phyloP scores from a whole-genome alignment of 768 basidiomycete species.

The Leucogyrophana mollusca region DNA sequence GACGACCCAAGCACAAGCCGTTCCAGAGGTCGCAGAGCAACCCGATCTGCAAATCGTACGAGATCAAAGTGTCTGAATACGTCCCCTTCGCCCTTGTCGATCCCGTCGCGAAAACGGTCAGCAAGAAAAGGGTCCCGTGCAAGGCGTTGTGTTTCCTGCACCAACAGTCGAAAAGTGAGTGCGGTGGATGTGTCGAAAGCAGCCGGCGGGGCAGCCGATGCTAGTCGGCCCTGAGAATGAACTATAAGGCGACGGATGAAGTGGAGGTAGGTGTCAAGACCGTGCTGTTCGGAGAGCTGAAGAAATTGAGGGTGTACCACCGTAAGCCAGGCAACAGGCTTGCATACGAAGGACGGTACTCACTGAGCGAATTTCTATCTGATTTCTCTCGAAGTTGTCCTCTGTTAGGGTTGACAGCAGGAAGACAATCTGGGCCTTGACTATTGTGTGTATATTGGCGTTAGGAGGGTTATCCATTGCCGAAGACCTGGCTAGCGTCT shows the following conservation, averaged over 20 bases:
- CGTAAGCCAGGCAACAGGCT: constrained; percentile 5
- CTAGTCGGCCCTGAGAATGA: constrained; percentile 74
- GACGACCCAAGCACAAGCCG: constrained; percentile 75
- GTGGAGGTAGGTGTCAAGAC: constrained; percentile 94
- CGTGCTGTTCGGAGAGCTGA: constrained; percentile 95
- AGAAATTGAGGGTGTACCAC: constrained; percentile 13
- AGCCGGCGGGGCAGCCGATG: constrained; percentile 56
- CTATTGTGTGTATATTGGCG: constrained; percentile 88
- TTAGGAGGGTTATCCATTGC: constrained; percentile 84
- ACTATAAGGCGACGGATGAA: constrained; percentile 95
- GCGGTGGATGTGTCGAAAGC: constrained; percentile 74
- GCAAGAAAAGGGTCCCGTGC: constrained; percentile 89
- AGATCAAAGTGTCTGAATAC: constrained; percentile 83
- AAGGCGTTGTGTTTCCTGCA: constrained; percentile 86
- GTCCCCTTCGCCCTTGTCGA: constrained; percentile 86
- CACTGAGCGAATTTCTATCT: constrained; percentile 92
- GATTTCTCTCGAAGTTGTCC: constrained; percentile 94
- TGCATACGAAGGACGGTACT: constrained; percentile 33
- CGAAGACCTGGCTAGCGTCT: constrained; percentile 74
- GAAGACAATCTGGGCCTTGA: constrained; percentile 97
- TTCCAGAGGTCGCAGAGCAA: constrained; percentile 79
- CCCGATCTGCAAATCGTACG: constrained; percentile 76
- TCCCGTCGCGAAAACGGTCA: constrained; percentile 86
- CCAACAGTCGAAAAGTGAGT: constrained; percentile 79
- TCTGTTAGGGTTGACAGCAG: constrained; percentile 94